phyloP scores from a whole-genome alignment of 208 protist genomes.

The Trypanosoma mega region DNA sequence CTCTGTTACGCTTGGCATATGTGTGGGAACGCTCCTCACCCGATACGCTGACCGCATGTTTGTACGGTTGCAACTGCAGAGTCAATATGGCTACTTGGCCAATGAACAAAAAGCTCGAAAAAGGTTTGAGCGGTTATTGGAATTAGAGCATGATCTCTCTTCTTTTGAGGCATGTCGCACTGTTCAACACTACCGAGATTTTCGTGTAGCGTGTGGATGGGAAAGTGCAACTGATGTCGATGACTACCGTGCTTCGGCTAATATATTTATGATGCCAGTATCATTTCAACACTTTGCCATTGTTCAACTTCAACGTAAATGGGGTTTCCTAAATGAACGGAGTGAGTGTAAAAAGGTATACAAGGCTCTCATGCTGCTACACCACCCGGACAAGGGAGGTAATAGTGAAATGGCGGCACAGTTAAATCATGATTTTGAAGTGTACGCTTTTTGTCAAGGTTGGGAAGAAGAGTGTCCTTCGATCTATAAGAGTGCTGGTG shows the following conservation, averaged over 20 bases:
- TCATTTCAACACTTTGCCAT: constrained; percentile 82
- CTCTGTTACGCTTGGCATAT: constrained; percentile 54
- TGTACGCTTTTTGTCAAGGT: constrained; percentile 68
- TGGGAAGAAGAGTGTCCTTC: constrained; percentile 53
- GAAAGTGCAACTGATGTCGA: constrained; percentile 62
- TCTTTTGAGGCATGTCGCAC: constrained; percentile 58
- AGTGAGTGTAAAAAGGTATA: constrained; percentile 59
- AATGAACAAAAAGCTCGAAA: constrained; percentile 49
- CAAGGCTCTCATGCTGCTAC: constrained; percentile 55
- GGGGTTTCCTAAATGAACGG: constrained; percentile 69
- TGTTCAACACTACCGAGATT: constrained; percentile 80
- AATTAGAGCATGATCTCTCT: constrained; percentile 56
- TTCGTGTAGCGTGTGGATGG: constrained; percentile 73
- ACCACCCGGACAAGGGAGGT: constrained; percentile 75
- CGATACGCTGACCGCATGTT: constrained; percentile 71
- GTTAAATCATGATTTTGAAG: constrained; percentile 73
- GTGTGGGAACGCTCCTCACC: constrained; percentile 54
- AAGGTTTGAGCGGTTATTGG: constrained; percentile 61
- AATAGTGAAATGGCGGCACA: constrained; percentile 51
- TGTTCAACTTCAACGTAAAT: constrained; percentile 73
- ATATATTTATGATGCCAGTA: constrained; percentile 61
- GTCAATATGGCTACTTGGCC: constrained; percentile 59
- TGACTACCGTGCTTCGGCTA: constrained; percentile 60
- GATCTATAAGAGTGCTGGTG: constrained; percentile 23
- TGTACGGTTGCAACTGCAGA: constrained; percentile 50